Percentiles rank a stretch among this genome's conserved stretches.
phyloP scores from a whole-genome alignment of 352 stramenopile genomes.

The Globisporangium uncinulatum region DNA sequence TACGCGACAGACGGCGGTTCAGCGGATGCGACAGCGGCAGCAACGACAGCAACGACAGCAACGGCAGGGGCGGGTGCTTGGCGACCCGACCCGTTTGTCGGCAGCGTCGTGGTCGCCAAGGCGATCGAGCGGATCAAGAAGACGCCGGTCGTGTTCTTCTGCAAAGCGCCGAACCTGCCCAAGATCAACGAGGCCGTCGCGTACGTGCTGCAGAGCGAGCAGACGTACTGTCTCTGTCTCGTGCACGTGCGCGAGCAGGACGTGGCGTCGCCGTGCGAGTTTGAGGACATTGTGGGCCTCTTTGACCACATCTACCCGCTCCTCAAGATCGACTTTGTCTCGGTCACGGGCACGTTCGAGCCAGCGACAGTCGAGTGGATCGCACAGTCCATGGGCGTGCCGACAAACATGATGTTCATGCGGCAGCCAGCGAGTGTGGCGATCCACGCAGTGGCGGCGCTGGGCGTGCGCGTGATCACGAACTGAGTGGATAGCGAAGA shows the following conservation, averaged over 20 bases:
- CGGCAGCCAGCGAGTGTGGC: slow-evolving; percentile 56
- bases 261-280: slow-evolving; percentile 10
- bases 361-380: slow-evolving; percentile 75
- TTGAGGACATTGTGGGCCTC: slow-evolving; percentile 39
- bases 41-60: no score
- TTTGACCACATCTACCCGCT: slow-evolving; percentile 88
- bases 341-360: slow-evolving; percentile 20
- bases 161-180: slow-evolving; percentile 79
- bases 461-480: slow-evolving; percentile 79
- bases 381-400: slow-evolving; percentile 46
- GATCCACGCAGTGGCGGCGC: slow-evolving; percentile 56
- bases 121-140: no score
- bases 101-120: no score
- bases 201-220: slow-evolving; percentile 83
- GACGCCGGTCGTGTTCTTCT: slow-evolving; percentile 83
- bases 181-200: slow-evolving; percentile 88
- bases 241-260: slow-evolving; percentile 65
- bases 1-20: no score
- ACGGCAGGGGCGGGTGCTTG: slow-evolving; percentile 32
- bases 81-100: no score
- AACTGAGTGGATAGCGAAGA: no score
- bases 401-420: slow-evolving; percentile 89
- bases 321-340: slow-evolving; percentile 70
- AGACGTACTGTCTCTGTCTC: slow-evolving; percentile 82
- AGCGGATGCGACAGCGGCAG: no score